Conservation (phyloP, 768 basidiomycete genomes). For the Lanmaoa pseudosensibilis region DNA sequence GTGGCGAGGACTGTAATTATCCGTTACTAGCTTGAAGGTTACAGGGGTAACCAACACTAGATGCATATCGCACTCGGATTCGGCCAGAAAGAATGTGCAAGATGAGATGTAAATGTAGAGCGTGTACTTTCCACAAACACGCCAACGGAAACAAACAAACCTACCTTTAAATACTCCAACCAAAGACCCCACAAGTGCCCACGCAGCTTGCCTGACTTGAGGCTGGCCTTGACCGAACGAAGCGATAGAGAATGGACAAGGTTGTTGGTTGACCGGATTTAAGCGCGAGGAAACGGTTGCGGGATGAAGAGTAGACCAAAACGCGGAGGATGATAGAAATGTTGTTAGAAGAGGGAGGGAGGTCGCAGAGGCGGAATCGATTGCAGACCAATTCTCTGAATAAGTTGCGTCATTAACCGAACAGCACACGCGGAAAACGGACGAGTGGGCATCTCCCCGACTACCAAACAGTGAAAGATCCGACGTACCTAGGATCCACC, state of each 20-base stretch:
- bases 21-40: not conserved
- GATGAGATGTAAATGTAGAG: not conserved
- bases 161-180: slow-evolving; percentile 48
- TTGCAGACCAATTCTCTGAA: slow-evolving; percentile 19
- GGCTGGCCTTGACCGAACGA: slow-evolving; percentile 64
- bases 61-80: not conserved
- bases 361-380: not conserved
- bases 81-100: not conserved
- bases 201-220: slow-evolving; percentile 68
- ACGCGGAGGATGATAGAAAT: slow-evolving; percentile 35
- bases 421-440: not conserved
- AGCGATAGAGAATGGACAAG: slow-evolving; percentile 15
- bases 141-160: not conserved
- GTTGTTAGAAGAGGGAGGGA: slow-evolving; percentile 3
- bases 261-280: slow-evolving; percentile 32
- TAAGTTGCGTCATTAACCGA: not conserved
- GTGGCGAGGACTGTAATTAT: slow-evolving; percentile 1
- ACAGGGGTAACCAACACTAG: not conserved
- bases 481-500: slow-evolving; percentile 61
- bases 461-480: slow-evolving; percentile 1
- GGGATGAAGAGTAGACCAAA: slow-evolving; percentile 62
- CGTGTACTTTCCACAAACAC: not conserved
- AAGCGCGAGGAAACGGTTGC: slow-evolving; percentile 42
- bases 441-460: not conserved
- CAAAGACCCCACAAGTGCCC: slow-evolving; percentile 53